A percentile compares a stretch with the other conserved stretches of the same genome.
These are phyloP conservation scores for Phialophora tarda DNA, from an alignment of 2,329 filamentous ascomycete genomes.

Conservation along the genomic window DNA sequence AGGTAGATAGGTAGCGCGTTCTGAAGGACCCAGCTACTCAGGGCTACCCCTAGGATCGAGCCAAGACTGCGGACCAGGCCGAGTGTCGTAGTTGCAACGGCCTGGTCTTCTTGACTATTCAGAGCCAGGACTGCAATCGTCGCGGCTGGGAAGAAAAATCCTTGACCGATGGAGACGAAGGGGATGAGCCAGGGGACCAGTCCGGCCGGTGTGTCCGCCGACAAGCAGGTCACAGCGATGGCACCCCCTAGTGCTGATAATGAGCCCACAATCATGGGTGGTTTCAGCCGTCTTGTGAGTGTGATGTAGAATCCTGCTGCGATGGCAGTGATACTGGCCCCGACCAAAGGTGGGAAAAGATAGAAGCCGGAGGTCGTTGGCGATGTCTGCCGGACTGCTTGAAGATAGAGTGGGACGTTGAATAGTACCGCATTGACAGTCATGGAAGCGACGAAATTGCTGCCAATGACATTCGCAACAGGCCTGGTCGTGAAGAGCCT, in stretches of 20 bases:
- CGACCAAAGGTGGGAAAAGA: conserved; percentile 65
- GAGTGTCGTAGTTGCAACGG: conserved; percentile 46
- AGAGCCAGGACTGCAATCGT: conserved; percentile 51
- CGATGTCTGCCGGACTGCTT: conserved; percentile 68
- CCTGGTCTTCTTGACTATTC: conserved; percentile 52
- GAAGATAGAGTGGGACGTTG: conserved; percentile 73
- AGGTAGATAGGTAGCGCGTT: conserved; percentile 37
- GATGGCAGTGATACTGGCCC: conserved; percentile 50
- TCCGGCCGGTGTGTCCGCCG: conserved; percentile 48
- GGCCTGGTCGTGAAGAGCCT: conserved; percentile 58
- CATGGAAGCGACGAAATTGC: conserved; percentile 59
- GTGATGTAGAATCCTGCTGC: conserved; percentile 53
- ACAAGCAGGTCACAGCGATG: conserved; percentile 45
- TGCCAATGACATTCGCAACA: conserved; percentile 63
- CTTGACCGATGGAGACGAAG: conserved; percentile 50
- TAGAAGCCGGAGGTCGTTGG: conserved; percentile 71
- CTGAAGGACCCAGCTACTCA: conserved; percentile 38
- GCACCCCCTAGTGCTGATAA: conserved; percentile 47
- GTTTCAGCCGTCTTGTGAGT: conserved; percentile 50
- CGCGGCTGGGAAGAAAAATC: conserved; percentile 50
- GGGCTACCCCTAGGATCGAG: conserved; percentile 36
- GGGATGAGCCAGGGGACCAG: conserved; percentile 50
- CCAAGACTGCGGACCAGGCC: conserved; percentile 35
- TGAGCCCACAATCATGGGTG: conserved; percentile 49
- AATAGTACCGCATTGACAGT: conserved; percentile 62